Conservation (phyloP, 441 rosid species). For the Isatis lusitanica region DNA sequence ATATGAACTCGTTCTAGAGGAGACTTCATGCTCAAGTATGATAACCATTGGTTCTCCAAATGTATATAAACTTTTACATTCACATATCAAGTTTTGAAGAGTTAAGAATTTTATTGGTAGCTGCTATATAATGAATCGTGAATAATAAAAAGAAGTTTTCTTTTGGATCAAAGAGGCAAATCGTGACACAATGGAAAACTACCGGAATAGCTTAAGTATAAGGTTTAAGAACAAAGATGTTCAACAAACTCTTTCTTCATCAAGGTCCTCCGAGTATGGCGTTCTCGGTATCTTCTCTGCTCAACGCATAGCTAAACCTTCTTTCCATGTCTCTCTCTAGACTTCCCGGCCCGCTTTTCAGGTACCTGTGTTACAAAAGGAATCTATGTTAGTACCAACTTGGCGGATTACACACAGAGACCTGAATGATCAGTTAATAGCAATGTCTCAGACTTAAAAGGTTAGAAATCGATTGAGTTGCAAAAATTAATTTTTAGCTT, state of each 20-base stretch:
- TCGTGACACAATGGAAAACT: not conserved
- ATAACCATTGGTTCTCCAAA: not conserved
- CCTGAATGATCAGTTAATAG: not conserved
- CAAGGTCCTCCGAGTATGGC: conserved; percentile 96
- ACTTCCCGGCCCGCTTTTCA: conserved; percentile 82
- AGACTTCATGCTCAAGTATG: not conserved
- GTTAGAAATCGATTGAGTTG: not conserved
- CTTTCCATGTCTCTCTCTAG: conserved; percentile 93
- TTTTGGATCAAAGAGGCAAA: conserved; percentile 2
- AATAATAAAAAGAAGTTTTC: not conserved
- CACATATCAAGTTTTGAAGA: not conserved
- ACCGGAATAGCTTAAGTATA: not conserved
- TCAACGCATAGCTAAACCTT: conserved; percentile 91
- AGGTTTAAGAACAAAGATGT: conserved; percentile 9
- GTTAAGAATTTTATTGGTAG: not conserved
- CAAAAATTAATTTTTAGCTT: not conserved
- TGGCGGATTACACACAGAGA: not conserved
- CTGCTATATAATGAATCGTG: not conserved
- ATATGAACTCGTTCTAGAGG: not conserved
- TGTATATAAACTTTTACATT: not conserved
- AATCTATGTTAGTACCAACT: not conserved
- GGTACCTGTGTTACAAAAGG: conserved; percentile 53
- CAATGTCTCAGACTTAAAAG: conserved; percentile 4
- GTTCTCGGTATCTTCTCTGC: conserved; percentile 91
- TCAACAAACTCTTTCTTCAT: conserved; percentile 15